These are phyloP conservation scores for Kodamaea fungicola DNA, from an alignment of 1,139 yeast species.

Conservation along the genomic window DNA sequence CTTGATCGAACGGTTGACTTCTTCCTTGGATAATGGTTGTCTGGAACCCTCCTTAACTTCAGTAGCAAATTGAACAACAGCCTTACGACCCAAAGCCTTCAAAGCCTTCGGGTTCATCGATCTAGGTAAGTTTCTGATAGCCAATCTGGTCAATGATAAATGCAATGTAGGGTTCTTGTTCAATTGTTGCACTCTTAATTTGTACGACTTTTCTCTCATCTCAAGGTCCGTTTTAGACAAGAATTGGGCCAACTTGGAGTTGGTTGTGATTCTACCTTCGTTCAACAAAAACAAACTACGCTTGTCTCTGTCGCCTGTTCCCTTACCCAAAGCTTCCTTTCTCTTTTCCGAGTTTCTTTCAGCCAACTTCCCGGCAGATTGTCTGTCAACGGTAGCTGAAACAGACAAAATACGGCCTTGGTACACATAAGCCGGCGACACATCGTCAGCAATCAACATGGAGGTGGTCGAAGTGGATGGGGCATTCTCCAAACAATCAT, in stretches of 20 bases:
- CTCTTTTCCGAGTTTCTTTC: constrained; percentile 74
- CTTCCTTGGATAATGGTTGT: constrained; percentile 89
- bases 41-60: constrained; percentile 75
- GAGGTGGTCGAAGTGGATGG: constrained; percentile 78
- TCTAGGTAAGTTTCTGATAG: constrained; percentile 90
- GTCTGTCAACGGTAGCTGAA: constrained; percentile 82
- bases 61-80: constrained; percentile 92
- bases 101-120: constrained; percentile 84
- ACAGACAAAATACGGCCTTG: constrained; percentile 89
- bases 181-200: constrained; percentile 83
- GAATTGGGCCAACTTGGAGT: constrained; percentile 72
- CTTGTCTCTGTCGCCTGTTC: constrained; percentile 75
- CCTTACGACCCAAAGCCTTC: constrained; percentile 90
- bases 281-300: constrained; percentile 82
- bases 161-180: constrained; percentile 89
- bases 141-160: constrained; percentile 87
- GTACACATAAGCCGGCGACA: constrained; percentile 80
- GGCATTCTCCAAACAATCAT: constrained; percentile 69
- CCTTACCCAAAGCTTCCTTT: constrained; percentile 73
- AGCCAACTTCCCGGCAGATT: constrained; percentile 73
- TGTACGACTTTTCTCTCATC: constrained; percentile 82
- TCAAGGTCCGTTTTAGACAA: constrained; percentile 75
- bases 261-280: constrained; percentile 87
- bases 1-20: constrained; percentile 71
- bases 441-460: constrained; percentile 86